Evolutionary conservation across 1,284 basidiomycete species (phyloP).

Genomic region (Ganoderma boninense): DNA sequence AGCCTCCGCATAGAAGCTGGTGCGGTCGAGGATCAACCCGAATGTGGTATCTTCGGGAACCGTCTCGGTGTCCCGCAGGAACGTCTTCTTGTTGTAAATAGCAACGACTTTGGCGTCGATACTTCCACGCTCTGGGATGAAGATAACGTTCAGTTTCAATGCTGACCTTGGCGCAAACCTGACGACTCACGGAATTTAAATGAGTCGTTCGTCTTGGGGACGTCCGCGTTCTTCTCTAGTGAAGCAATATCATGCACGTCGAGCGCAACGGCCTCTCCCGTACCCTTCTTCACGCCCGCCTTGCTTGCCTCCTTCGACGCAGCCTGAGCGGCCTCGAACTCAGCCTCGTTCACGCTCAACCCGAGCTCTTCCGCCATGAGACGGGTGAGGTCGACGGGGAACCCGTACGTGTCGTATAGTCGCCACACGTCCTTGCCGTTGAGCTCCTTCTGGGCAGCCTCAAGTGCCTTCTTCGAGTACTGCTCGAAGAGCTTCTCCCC

Average conservation of each 20-base stretch:
- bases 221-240: slow-evolving; percentile 80
- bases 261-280: slow-evolving; percentile 80
- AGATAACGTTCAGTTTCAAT: not conserved
- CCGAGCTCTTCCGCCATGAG: slow-evolving; percentile 98
- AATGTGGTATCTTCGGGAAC: slow-evolving; percentile 75
- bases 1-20: slow-evolving; percentile 98
- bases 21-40: slow-evolving; percentile 91
- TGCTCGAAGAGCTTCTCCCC: slow-evolving; percentile 97
- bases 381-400: slow-evolving; percentile 96
- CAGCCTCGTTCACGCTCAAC: slow-evolving; percentile 86
- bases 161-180: not conserved
- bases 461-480: slow-evolving; percentile 79
- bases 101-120: slow-evolving; percentile 83
- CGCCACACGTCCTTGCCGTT: slow-evolving; percentile 96
- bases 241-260: slow-evolving; percentile 96
- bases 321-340: slow-evolving; percentile 91
- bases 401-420: slow-evolving; percentile 98
- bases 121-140: slow-evolving; percentile 70
- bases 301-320: slow-evolving; percentile 94
- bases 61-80: slow-evolving; percentile 72
- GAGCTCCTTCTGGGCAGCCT: slow-evolving; percentile 73
- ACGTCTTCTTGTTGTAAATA: slow-evolving; percentile 87
- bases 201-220: slow-evolving; percentile 96
- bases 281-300: slow-evolving; percentile 76
- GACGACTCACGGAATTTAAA: slow-evolving; percentile 86